Evolutionary conservation across 2,329 filamentous ascomycete species (phyloP).

Genomic region (Neopestalotiopsis clavispora): DNA sequence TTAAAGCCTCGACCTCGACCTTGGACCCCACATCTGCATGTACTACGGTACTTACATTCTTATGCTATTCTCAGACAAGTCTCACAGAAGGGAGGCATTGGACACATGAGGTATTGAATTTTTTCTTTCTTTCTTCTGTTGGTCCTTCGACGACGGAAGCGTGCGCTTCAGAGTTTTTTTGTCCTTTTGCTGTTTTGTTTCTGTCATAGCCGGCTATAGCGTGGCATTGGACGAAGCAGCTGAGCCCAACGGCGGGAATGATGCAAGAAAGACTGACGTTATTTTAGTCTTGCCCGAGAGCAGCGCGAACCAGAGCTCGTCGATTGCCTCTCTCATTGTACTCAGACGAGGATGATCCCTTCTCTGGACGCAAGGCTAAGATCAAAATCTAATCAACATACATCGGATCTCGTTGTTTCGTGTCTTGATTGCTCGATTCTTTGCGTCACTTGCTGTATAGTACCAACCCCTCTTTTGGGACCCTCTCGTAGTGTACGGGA

Average conservation of each 20-base stretch:
- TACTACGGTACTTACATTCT: neutral
- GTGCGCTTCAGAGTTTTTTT: neutral
- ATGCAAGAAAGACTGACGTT: neutral
- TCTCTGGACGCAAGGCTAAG: neutral
- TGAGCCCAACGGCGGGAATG: neutral
- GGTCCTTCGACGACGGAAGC: neutral
- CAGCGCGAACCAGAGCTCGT: neutral
- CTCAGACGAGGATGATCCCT: neutral
- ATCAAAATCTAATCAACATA: neutral
- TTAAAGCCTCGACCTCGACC: neutral
- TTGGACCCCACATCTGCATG: neutral
- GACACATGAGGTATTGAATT: neutral
- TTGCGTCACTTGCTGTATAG: neutral
- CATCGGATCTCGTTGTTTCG: neutral
- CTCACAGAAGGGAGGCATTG: neutral
- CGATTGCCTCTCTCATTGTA: neutral
- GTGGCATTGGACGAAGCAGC: neutral
- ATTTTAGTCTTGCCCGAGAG: neutral
- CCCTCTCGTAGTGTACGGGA: neutral
- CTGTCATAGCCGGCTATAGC: constrained; percentile 5
- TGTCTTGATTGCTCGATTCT: neutral
- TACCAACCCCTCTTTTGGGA: neutral
- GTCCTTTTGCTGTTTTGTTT: neutral
- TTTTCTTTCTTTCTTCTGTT: neutral
- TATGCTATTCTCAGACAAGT: neutral